These are phyloP conservation scores for Paecilomyces niveus DNA, from an alignment of 2,329 filamentous ascomycete genomes.

Conservation along the genomic window DNA sequence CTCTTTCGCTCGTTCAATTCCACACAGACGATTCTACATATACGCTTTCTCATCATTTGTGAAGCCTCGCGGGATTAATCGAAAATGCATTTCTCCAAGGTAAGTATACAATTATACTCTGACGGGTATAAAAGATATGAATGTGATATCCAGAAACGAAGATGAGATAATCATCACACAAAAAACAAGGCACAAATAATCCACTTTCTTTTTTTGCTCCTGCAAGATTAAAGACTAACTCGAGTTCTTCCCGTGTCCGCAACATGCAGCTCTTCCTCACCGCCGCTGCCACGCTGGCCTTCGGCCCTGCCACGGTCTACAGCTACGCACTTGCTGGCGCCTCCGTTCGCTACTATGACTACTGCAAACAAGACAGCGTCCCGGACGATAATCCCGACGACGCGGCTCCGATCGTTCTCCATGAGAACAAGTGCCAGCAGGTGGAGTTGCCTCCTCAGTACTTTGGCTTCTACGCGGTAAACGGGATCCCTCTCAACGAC, in stretches of 20 bases:
- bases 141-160: neutral
- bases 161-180: neutral
- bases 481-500: conserved; percentile 5
- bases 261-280: conserved; percentile 5
- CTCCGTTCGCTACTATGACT: conserved; percentile 6
- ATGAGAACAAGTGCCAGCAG: conserved; percentile 7
- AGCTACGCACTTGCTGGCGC: conserved; percentile 10
- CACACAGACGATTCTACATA: neutral
- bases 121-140: neutral
- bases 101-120: conserved; percentile 1
- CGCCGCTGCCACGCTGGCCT: conserved; percentile 7
- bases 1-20: neutral
- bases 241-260: neutral
- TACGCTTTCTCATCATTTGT: neutral
- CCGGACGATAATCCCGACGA: neutral
- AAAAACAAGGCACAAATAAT: neutral
- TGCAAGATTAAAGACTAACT: neutral
- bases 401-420: neutral
- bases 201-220: neutral
- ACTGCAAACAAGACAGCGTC: conserved; percentile 3
- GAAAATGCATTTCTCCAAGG: conserved; percentile 10
- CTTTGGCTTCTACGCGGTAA: conserved; percentile 10
- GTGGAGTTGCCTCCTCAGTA: conserved; percentile 5
- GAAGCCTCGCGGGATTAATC: neutral
- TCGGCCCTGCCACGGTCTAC: conserved; percentile 5